These are phyloP conservation scores for Posidonia australis DNA, from an alignment of 106 monocot genomes.

Conservation along the genomic window DNA sequence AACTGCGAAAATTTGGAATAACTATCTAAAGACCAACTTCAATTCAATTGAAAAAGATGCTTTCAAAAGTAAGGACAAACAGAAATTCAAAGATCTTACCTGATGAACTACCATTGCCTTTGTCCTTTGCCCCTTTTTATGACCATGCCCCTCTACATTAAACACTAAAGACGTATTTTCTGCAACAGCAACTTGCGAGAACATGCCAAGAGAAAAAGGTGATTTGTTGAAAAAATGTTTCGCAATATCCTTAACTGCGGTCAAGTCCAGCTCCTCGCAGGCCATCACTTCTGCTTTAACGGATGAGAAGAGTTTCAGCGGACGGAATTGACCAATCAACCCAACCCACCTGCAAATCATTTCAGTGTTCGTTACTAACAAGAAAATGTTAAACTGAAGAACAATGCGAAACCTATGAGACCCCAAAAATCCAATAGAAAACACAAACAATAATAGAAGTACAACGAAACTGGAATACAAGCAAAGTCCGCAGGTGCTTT, in stretches of 20 bases:
- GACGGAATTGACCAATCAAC: constrained; percentile 64
- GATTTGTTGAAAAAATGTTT: constrained; percentile 71
- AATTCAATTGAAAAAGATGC: not conserved
- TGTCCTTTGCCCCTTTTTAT: constrained; percentile 29
- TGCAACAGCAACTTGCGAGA: constrained; percentile 46
- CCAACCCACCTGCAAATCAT: constrained; percentile 61
- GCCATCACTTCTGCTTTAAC: constrained; percentile 42
- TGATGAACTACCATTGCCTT: constrained; percentile 51
- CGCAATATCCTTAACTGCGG: constrained; percentile 40
- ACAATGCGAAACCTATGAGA: too few species aligned
- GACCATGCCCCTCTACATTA: constrained; percentile 54
- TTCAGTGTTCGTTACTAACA: not conserved
- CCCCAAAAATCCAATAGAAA: too few species aligned
- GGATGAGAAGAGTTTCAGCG: constrained; percentile 56
- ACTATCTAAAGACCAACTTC: not conserved
- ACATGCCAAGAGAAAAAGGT: constrained; percentile 57
- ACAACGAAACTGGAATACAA: too few species aligned
- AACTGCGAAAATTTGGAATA: too few species aligned
- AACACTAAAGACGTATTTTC: constrained; percentile 55
- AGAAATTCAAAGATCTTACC: constrained; percentile 9
- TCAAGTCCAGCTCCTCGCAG: constrained; percentile 52
- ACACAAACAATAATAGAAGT: too few species aligned
- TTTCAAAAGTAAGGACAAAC: not conserved
- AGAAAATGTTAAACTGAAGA: too few species aligned
- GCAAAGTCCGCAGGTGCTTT: too few species aligned